These are phyloP conservation scores for Vaccinium darrowii DNA, from an alignment of 148 eudicot species.

Conservation along the genomic window DNA sequence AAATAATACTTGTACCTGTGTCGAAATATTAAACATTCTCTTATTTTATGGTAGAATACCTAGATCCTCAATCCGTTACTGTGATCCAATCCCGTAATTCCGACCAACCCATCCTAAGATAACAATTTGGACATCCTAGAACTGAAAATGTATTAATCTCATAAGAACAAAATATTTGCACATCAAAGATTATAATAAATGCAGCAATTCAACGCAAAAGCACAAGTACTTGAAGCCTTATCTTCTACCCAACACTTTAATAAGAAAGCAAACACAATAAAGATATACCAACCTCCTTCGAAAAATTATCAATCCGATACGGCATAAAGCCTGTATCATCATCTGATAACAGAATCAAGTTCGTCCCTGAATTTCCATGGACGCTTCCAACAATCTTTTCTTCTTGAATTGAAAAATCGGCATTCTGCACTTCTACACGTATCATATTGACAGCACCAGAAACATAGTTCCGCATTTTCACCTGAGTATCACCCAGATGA, in stretches of 20 bases:
- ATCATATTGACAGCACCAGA: conserved; percentile 67
- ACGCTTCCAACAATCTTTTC: conserved; percentile 62
- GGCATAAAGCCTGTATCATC: conserved; percentile 98
- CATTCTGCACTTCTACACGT: conserved; percentile 91
- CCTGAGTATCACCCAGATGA: conserved; percentile 86
- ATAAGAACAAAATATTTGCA: background rate
- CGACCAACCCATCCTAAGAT: background rate
- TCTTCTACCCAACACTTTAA: background rate
- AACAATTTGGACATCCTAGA: background rate
- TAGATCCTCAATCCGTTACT: background rate
- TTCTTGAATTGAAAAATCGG: conserved; percentile 67
- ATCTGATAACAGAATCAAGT: conserved; percentile 81
- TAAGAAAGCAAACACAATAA: background rate
- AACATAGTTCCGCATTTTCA: conserved; percentile 78
- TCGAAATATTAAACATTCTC: background rate
- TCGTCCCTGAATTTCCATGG: conserved; percentile 77
- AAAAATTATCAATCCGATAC: conserved; percentile 90
- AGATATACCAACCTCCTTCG: conserved; percentile 70
- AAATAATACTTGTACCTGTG: background rate
- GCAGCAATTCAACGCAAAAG: background rate
- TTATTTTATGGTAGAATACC: background rate
- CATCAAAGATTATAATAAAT: background rate
- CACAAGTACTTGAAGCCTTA: background rate
- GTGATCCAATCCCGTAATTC: background rate
- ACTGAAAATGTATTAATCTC: background rate